phyloP scores from a whole-genome alignment of 345 rosid genomes.

The Litchi chinensis region DNA sequence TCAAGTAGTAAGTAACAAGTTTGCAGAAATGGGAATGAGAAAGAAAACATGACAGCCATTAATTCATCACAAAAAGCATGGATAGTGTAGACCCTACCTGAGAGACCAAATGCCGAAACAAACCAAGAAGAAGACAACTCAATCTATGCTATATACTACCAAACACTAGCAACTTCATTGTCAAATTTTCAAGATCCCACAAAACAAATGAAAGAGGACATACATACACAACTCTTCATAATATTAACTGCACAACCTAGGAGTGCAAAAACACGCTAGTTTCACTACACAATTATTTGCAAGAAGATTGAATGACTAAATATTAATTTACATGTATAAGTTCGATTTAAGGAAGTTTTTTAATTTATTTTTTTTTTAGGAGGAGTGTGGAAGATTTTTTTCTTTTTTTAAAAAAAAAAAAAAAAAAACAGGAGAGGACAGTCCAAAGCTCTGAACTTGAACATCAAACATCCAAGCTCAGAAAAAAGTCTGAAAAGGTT shows the following conservation, averaged over 20 bases:
- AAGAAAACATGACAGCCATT: constrained; percentile 38
- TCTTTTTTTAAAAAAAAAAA: background rate
- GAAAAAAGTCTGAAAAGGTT: constrained; percentile 47
- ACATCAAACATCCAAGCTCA: constrained; percentile 48
- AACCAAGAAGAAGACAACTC: constrained; percentile 47
- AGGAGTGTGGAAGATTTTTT: constrained; percentile 1
- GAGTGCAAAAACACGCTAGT: constrained; percentile 39
- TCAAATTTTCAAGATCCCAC: constrained; percentile 31
- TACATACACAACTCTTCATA: constrained; percentile 28
- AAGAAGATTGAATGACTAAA: background rate
- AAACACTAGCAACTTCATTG: constrained; percentile 34
- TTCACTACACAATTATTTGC: constrained; percentile 31
- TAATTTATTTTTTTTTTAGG: background rate
- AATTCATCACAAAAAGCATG: constrained; percentile 36
- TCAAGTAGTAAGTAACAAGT: constrained; percentile 46
- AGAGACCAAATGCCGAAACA: constrained; percentile 16
- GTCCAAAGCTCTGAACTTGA: constrained; percentile 56
- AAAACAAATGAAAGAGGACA: constrained; percentile 41
- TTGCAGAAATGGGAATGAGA: constrained; percentile 49
- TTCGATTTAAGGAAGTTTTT: constrained; percentile 1
- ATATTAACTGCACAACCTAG: constrained; percentile 40
- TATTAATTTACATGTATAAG: constrained; percentile 4
- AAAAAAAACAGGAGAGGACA: constrained; percentile 32
- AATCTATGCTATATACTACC: constrained; percentile 25
- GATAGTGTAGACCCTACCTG: constrained; percentile 47